Conservation (phyloP, 108 stramenopile species). For the Nitzschia sp. region DNA sequence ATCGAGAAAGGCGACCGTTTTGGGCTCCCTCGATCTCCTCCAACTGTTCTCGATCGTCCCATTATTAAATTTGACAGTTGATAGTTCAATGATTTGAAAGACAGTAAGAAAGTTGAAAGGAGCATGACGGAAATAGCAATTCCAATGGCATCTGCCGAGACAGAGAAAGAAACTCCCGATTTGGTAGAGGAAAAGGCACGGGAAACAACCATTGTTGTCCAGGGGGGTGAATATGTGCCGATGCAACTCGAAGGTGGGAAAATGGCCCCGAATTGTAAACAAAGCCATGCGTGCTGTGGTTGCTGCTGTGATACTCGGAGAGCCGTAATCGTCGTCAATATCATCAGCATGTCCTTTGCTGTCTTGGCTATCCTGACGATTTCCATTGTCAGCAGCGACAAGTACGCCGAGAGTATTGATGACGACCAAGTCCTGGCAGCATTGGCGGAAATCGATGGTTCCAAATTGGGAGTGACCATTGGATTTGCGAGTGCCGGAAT, state of each 20-base stretch:
- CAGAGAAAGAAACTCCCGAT: too few species aligned
- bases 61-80: too few species aligned
- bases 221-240: neutral
- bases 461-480: neutral
- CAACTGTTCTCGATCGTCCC: too few species aligned
- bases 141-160: too few species aligned
- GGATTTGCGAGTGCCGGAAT: slow-evolving; percentile 1
- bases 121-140: too few species aligned
- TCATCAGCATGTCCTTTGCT: slow-evolving; percentile 31
- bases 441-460: slow-evolving; percentile 3
- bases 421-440: slow-evolving; percentile 25
- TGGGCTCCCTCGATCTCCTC: too few species aligned
- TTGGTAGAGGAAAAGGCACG: too few species aligned
- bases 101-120: too few species aligned
- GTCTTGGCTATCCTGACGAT: slow-evolving; percentile 4
- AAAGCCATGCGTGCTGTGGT: slow-evolving; percentile 27
- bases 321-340: slow-evolving; percentile 45
- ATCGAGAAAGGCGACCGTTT: too few species aligned
- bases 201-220: neutral
- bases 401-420: slow-evolving; percentile 9
- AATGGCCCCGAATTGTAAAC: neutral
- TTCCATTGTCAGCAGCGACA: neutral
- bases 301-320: slow-evolving; percentile 52
- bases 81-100: too few species aligned
- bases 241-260: neutral